phyloP scores from a whole-genome alignment of 768 basidiomycete genomes.

The Porphyrellus cyaneotinctus region DNA sequence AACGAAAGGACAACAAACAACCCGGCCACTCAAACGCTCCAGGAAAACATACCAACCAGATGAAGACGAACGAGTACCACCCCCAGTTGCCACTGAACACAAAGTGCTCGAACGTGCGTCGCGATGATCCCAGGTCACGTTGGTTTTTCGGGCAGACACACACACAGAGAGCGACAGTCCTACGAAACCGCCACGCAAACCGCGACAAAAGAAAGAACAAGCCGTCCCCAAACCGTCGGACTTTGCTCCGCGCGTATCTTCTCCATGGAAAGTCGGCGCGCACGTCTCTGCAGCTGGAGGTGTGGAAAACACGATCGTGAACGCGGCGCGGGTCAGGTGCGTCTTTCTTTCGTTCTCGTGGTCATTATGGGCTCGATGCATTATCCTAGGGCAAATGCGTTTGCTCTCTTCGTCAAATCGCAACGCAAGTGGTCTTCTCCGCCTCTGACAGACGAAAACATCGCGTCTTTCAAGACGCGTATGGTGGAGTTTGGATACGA shows the following conservation, averaged over 20 bases:
- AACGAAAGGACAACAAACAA: background rate
- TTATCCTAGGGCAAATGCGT: conserved; percentile 67
- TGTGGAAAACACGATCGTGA: conserved; percentile 65
- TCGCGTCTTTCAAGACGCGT: conserved; percentile 55
- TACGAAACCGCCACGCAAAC: conserved; percentile 5
- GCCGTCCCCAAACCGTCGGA: conserved; percentile 22
- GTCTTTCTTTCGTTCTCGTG: background rate
- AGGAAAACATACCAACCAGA: conserved; percentile 1
- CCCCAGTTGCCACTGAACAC: background rate
- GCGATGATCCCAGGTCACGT: background rate
- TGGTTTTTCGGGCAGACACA: background rate
- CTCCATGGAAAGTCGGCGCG: conserved; percentile 71
- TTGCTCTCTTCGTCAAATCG: conserved; percentile 81
- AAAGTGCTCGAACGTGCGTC: conserved; percentile 11
- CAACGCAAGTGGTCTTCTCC: conserved; percentile 79
- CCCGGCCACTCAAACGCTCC: conserved; percentile 16
- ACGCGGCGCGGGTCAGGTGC: conserved; percentile 71
- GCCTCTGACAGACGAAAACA: conserved; percentile 47
- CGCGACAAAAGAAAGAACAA: conserved; percentile 8
- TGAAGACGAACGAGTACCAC: background rate
- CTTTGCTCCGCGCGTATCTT: conserved; percentile 29
- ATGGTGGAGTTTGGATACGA: conserved; percentile 62
- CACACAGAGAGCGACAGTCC: background rate
- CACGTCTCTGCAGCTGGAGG: conserved; percentile 83
- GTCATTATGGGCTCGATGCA: background rate